Base-by-base conservation (phyloP, 768 basidiomycete species). In the Russula sp. region DNA sequence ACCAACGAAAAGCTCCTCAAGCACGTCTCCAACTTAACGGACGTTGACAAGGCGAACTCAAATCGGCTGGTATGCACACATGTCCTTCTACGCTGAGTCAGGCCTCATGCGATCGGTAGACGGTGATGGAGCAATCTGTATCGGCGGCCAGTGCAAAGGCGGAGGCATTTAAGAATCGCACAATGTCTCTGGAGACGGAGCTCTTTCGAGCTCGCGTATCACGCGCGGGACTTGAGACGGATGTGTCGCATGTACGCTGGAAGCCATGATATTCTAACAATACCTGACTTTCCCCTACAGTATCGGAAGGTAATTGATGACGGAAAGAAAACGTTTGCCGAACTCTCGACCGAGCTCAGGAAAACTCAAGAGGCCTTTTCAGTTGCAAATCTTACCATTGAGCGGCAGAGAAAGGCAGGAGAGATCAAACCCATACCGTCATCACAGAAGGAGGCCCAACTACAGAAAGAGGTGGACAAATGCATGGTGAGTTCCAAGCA, bases 1-100 rank as follows among this genome's bases (percentile, higher is more conserved):
- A 80, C 77, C 34, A 73, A 82, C 18, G 85, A 87, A 68, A 84
- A 84, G 59, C 84, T 88, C 68, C 75, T 79, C 30, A 83, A 82
- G 63, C 81, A 83, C 7, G 77, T 94, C 14, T 92, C 94, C 63
- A 81, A 81, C 40, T 76, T 88, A 4, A 75, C 78, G 13, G 87
- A 88, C 59, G 74, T 81, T 0, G 88, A 94, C 70, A 84, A 85
- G 66, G 80, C 78, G 49, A 75, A 92, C 6, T 73, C 71, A 2
- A 71, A 70, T 8, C 88, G 89, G 74, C 70, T 89, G 59, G 91
- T 92, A 68, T 72, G 85, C 75, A 18, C 11, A 36, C 28, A 32
- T 61, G 5, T 49, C 9, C 40, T 24, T 34, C 26, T n/a, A 54
- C 48, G 7, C 32, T 20, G 16, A 44, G 14, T 24, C 20, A 13